Evolutionary conservation across 225 moss, liverwort and hornwort genomes (phyloP).

Genomic region (Anthoceros angustus): DNA sequence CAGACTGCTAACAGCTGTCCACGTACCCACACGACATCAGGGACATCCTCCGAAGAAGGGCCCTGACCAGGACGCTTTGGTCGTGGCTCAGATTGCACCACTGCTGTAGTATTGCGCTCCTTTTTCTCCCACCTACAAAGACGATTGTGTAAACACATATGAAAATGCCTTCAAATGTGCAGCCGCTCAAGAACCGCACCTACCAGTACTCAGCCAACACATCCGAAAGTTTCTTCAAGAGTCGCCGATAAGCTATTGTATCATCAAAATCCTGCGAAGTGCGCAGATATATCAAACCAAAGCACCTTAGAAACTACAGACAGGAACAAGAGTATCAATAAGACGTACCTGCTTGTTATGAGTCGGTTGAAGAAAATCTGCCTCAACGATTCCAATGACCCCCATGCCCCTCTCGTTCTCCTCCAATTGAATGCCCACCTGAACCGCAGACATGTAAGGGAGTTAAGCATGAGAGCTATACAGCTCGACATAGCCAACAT

Average conservation of each 20-base stretch:
- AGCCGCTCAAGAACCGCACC: conserved; percentile 9
- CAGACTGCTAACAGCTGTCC: neutral
- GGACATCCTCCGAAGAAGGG: conserved; percentile 23
- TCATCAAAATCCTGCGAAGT: conserved; percentile 39
- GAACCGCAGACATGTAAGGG: neutral
- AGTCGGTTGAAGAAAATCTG: conserved; percentile 37
- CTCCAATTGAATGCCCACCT: conserved; percentile 45
- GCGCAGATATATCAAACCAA: neutral
- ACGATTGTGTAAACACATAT: neutral
- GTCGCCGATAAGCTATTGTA: conserved; percentile 29
- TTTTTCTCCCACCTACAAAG: conserved; percentile 35
- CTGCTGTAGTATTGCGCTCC: conserved; percentile 17
- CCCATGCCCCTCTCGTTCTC: conserved; percentile 42
- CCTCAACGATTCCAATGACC: conserved; percentile 36
- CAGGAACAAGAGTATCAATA: neutral
- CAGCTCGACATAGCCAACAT: neutral
- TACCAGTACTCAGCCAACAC: conserved; percentile 39
- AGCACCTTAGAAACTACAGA: neutral
- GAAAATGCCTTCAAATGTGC: neutral
- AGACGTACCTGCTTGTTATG: conserved; percentile 34
- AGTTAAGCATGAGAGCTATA: neutral
- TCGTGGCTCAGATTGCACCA: conserved; percentile 13
- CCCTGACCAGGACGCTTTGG: conserved; percentile 13
- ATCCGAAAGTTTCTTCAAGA: conserved; percentile 39
- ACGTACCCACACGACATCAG: conserved; percentile 35